Evolutionary conservation across 345 rosid genomes (phyloP).

Genomic region (Rhodamnia rubescens): DNA sequence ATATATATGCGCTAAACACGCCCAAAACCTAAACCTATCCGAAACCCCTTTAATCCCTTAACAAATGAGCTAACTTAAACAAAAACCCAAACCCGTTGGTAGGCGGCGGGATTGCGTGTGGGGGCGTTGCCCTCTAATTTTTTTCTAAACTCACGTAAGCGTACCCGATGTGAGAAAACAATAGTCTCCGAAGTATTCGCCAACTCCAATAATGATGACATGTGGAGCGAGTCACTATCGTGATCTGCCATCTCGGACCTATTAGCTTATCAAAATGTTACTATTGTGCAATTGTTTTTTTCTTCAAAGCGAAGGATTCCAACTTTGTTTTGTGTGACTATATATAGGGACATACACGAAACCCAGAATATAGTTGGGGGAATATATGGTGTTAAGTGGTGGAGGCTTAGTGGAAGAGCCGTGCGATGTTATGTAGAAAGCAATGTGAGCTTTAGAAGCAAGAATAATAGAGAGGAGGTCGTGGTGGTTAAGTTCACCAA

Average conservation of each 20-base stretch:
- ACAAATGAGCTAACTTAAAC: too few relatives aligned
- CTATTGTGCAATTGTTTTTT: not conserved
- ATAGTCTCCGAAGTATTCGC: too few relatives aligned
- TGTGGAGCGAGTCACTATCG: not conserved
- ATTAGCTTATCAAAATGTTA: not conserved
- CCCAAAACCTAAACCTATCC: too few relatives aligned
- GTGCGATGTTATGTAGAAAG: not conserved
- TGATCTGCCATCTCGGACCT: not conserved
- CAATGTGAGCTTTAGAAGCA: not conserved
- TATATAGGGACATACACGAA: not conserved
- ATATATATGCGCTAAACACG: too few relatives aligned
- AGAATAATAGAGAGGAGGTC: not conserved
- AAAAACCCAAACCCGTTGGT: too few relatives aligned
- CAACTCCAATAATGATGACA: too few relatives aligned
- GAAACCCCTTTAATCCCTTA: too few relatives aligned
- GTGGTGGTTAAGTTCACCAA: not conserved
- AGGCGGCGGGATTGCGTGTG: too few relatives aligned
- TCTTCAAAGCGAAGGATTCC: too few relatives aligned
- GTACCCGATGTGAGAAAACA: too few relatives aligned
- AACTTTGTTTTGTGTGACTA: not conserved
- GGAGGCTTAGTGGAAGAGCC: not conserved
- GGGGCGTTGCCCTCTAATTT: too few relatives aligned
- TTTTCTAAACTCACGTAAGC: too few relatives aligned
- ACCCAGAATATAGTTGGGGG: not conserved
- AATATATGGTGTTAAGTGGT: not conserved